phyloP scores from a whole-genome alignment of 192 early-diverging fungal species.

The Coemansia sp. region DNA sequence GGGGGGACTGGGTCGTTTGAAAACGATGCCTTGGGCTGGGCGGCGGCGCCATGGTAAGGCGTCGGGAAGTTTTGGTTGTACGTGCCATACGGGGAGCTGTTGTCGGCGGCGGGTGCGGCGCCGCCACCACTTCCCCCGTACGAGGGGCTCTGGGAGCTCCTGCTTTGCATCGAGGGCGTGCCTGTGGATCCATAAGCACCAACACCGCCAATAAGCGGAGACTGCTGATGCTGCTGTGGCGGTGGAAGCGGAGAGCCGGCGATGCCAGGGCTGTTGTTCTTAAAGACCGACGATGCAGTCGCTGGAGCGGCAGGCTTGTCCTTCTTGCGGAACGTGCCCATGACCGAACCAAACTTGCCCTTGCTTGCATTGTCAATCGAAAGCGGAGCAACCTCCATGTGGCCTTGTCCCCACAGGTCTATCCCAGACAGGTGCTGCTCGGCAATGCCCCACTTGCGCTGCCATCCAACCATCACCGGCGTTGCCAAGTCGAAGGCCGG shows the following conservation, averaged over 20 bases:
- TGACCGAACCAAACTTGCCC: constrained; percentile 41
- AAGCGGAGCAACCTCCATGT: constrained; percentile 32
- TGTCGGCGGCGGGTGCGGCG: not conserved
- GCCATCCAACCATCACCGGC: constrained; percentile 40
- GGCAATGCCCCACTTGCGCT: constrained; percentile 36
- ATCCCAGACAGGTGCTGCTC: constrained; percentile 26
- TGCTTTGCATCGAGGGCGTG: not conserved
- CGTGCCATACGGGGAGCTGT: not conserved
- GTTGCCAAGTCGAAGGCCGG: constrained; percentile 59
- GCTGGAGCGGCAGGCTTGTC: constrained; percentile 34
- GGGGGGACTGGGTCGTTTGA: constrained; percentile 12
- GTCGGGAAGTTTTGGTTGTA: constrained; percentile 4
- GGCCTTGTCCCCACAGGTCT: constrained; percentile 39
- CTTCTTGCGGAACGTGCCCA: constrained; percentile 50
- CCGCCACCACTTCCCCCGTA: not conserved
- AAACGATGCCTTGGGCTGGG: constrained; percentile 5
- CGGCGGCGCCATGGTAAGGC: constrained; percentile 5
- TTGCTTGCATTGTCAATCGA: constrained; percentile 24
- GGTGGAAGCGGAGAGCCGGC: constrained; percentile 5
- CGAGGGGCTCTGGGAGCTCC: not conserved
- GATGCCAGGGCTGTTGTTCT: constrained; percentile 4
- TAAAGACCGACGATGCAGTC: constrained; percentile 24
- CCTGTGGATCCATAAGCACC: constrained; percentile 15
- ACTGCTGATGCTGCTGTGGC: constrained; percentile 12
- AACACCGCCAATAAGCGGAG: constrained; percentile 1